These are phyloP conservation scores for Lentinula guzmanii DNA, from an alignment of 768 basidiomycete species.

Conservation along the genomic window DNA sequence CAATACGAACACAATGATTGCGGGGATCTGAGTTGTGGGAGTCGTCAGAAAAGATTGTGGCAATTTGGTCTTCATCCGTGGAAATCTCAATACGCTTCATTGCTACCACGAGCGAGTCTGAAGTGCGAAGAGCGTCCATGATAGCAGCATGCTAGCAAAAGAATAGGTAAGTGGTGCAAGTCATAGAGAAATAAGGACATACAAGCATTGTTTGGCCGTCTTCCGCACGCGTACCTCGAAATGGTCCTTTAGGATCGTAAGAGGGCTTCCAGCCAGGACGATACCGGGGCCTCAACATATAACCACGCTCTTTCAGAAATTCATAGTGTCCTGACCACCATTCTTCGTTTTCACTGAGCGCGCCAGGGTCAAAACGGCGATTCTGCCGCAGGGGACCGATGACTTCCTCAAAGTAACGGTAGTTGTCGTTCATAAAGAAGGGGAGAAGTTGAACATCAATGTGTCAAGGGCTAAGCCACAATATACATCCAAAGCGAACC, in stretches of 20 bases:
- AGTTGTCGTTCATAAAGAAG: background rate
- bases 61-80: slow-evolving; percentile 11
- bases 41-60: slow-evolving; percentile 12
- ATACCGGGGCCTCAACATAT: slow-evolving; percentile 12
- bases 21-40: slow-evolving; percentile 12
- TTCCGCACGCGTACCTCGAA: background rate
- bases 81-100: slow-evolving; percentile 13
- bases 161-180: background rate
- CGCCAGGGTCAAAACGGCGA: background rate
- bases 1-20: slow-evolving; percentile 23
- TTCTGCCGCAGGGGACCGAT: background rate
- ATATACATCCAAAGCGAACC: too few species aligned
- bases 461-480: too few species aligned
- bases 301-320: slow-evolving; percentile 13
- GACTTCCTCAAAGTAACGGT: background rate
- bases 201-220: background rate
- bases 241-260: slow-evolving; percentile 3
- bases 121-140: slow-evolving; percentile 15
- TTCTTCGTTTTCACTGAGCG: background rate
- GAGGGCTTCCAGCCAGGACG: slow-evolving; percentile 15
- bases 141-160: background rate
- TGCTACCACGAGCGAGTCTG: slow-evolving; percentile 14
- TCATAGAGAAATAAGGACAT: background rate
- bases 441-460: too few species aligned
- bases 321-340: slow-evolving; percentile 11